Conservation (phyloP, 75 land plant genomes). For the Adiantum capillusveneris region DNA sequence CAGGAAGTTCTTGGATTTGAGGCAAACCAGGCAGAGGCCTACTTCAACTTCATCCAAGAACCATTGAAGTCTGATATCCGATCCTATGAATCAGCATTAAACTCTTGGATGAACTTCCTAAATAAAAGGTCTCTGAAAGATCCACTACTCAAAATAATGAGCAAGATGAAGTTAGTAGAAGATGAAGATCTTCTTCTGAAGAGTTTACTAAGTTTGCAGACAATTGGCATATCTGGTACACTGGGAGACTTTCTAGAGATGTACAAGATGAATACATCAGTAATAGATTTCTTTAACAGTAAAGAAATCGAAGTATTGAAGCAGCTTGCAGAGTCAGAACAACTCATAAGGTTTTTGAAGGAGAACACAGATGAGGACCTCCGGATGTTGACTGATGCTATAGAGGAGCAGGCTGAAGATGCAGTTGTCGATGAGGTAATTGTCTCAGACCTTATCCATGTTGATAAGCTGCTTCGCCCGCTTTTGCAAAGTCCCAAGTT, state of each 20-base stretch:
- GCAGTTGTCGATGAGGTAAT: conserved; percentile 14
- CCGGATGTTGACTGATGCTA: conserved; percentile 17
- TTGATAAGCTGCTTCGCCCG: conserved; percentile 9
- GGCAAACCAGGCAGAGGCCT: too few species aligned
- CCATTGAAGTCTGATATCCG: too few species aligned
- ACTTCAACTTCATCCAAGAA: too few species aligned
- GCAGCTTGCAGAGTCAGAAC: conserved; percentile 16
- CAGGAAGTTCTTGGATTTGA: too few species aligned
- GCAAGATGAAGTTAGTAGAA: conserved; percentile 5
- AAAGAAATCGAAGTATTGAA: conserved; percentile 11
- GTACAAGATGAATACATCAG: conserved; percentile 11
- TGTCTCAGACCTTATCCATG: conserved; percentile 16
- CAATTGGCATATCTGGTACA: conserved; percentile 5
- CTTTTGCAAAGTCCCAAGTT: neutral
- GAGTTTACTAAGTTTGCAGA: neutral
- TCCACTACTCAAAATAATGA: conserved; percentile 8
- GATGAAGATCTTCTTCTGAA: neutral
- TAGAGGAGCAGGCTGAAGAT: conserved; percentile 23
- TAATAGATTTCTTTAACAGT: conserved; percentile 4
- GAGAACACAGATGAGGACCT: conserved; percentile 18
- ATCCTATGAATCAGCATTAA: too few species aligned
- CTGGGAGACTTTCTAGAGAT: conserved; percentile 14
- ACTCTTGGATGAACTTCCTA: too few species aligned
- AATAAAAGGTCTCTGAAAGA: neutral
- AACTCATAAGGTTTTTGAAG: conserved; percentile 13